These are phyloP conservation scores for Nectriaceae sp. DNA, from an alignment of 2,329 filamentous ascomycete species.

Conservation along the genomic window DNA sequence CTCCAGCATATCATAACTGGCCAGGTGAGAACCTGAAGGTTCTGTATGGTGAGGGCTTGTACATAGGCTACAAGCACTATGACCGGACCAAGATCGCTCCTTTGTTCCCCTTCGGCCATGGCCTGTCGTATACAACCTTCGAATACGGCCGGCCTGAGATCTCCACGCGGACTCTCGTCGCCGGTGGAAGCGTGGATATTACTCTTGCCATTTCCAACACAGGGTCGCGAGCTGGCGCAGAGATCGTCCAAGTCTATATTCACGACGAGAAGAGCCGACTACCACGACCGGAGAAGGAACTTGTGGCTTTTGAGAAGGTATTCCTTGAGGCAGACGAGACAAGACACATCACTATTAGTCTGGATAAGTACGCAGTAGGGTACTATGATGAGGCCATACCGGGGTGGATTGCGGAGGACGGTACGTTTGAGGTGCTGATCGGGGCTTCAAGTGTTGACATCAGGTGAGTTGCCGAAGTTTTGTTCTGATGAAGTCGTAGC, in stretches of 20 bases:
- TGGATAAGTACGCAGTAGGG: conserved; percentile 54
- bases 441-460: conserved; percentile 66
- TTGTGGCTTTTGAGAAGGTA: conserved; percentile 70
- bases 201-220: conserved; percentile 55
- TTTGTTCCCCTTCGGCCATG: conserved; percentile 73
- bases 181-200: conserved; percentile 44
- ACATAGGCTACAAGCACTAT: conserved; percentile 74
- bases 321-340: conserved; percentile 58
- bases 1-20: conserved; percentile 73
- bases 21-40: conserved; percentile 69
- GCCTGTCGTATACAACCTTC: conserved; percentile 73
- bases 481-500: background rate
- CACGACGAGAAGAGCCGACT: conserved; percentile 63
- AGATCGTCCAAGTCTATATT: conserved; percentile 70
- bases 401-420: conserved; percentile 68
- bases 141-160: conserved; percentile 61
- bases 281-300: conserved; percentile 69
- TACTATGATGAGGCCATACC: conserved; percentile 64
- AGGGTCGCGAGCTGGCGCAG: conserved; percentile 56
- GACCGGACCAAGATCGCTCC: conserved; percentile 61
- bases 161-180: conserved; percentile 40
- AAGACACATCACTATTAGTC: conserved; percentile 45
- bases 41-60: conserved; percentile 71
- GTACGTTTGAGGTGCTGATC: conserved; percentile 60
- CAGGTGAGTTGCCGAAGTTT: conserved; percentile 47